phyloP scores from a whole-genome alignment of 345 rosid species.

The Salix purpurea region DNA sequence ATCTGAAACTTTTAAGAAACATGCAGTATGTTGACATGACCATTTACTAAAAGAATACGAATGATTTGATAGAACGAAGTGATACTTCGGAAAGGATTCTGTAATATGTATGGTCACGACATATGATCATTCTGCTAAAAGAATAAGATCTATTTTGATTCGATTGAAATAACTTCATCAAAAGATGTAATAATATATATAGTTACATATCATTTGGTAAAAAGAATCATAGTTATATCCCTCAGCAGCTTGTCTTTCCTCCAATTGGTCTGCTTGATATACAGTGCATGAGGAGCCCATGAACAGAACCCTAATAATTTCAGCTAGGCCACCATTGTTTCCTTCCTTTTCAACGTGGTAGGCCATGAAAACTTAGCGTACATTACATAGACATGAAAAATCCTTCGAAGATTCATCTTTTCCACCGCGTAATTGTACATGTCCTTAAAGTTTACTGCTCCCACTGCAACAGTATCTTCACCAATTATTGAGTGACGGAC shows the following conservation, averaged over 20 bases:
- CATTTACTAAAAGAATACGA: background rate
- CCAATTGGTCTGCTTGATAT: background rate
- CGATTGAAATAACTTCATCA: background rate
- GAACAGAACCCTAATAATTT: background rate
- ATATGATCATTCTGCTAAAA: background rate
- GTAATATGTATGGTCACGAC: background rate
- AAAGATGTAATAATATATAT: background rate
- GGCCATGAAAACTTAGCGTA: background rate
- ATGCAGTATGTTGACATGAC: constrained; percentile 2
- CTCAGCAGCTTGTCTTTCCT: background rate
- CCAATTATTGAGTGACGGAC: background rate
- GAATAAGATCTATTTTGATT: background rate
- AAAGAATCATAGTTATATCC: background rate
- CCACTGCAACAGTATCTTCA: background rate
- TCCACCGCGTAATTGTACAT: background rate
- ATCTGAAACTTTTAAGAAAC: background rate
- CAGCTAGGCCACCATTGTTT: background rate
- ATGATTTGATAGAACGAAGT: background rate
- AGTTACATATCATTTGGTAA: background rate
- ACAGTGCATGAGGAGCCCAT: background rate
- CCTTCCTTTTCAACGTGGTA: background rate
- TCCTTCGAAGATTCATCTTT: background rate
- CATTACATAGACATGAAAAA: background rate
- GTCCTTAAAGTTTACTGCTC: background rate
- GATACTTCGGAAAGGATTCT: background rate